A percentile compares a stretch with the other conserved stretches of the same genome.
Conservation (phyloP, 2,329 filamentous ascomycete species). For the Penicillium sp. region DNA sequence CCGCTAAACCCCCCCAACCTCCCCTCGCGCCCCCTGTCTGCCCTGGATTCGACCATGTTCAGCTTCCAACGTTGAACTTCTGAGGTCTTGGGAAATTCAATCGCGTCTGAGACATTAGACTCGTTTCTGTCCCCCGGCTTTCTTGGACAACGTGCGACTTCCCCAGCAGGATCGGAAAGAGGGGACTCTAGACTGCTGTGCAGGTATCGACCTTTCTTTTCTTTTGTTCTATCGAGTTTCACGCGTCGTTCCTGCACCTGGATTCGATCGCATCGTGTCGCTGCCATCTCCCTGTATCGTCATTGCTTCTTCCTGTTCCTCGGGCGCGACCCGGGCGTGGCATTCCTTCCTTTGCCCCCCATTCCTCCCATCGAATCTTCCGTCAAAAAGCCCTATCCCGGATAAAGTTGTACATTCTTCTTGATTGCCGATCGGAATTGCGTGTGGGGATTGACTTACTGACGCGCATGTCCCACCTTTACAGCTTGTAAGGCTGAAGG, state of each 20-base stretch:
- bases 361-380: conserved; percentile 26
- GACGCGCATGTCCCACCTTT: conserved; percentile 12
- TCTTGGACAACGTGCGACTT: conserved; percentile 23
- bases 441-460: conserved; percentile 7
- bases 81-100: conserved; percentile 19
- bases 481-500: conserved; percentile 21
- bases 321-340: conserved; percentile 16
- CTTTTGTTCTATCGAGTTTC: conserved; percentile 16
- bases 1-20: conserved; percentile 7
- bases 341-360: conserved; percentile 16
- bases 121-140: conserved; percentile 21
- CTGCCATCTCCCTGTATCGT: conserved; percentile 3
- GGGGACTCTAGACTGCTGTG: conserved; percentile 31
- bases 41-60: conserved; percentile 26
- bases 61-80: conserved; percentile 19
- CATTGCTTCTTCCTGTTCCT: conserved; percentile 16
- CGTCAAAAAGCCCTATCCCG: conserved; percentile 16
- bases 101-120: conserved; percentile 24
- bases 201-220: conserved; percentile 26
- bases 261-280: not conserved
- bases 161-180: conserved; percentile 21
- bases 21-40: conserved; percentile 31
- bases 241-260: conserved; percentile 13
- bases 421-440: conserved; percentile 18
- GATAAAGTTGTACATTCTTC: conserved; percentile 18